Conservation (phyloP, 768 basidiomycete species). For the Leccinellum rugosiceps region DNA sequence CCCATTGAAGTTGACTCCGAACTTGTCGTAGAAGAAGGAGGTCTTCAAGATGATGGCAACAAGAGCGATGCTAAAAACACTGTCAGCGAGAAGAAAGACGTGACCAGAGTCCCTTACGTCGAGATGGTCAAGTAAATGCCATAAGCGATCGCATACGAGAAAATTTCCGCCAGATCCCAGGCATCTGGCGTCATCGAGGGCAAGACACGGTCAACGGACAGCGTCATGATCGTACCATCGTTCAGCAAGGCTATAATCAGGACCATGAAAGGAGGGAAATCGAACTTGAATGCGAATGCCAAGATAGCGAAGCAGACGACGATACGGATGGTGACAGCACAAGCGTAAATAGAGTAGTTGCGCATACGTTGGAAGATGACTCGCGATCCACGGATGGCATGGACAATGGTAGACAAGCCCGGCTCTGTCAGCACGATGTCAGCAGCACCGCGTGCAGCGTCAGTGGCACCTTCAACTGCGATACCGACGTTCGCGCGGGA, state of each 20-base stretch:
- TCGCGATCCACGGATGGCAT: slow-evolving; percentile 97
- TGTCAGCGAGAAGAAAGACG: slow-evolving; percentile 6
- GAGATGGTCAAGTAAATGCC: slow-evolving; percentile 91
- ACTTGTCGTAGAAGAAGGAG: slow-evolving; percentile 84
- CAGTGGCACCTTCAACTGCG: slow-evolving; percentile 98
- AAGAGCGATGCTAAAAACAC: slow-evolving; percentile 57
- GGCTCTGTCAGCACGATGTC: slow-evolving; percentile 98
- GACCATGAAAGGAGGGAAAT: slow-evolving; percentile 99
- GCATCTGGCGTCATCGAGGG: slow-evolving; percentile 90
- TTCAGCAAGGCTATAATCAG: slow-evolving; percentile 96
- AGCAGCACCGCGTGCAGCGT: slow-evolving; percentile 97
- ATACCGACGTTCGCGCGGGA: slow-evolving; percentile 99
- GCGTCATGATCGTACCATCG: slow-evolving; percentile 99
- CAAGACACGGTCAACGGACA: slow-evolving; percentile 92
- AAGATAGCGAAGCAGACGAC: slow-evolving; percentile 96
- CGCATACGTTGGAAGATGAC: slow-evolving; percentile 99
- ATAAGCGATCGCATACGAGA: slow-evolving; percentile 92
- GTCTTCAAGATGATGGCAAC: slow-evolving; percentile 85
- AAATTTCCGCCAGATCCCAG: slow-evolving; percentile 97
- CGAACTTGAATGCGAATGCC: slow-evolving; percentile 93
- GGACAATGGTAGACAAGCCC: slow-evolving; percentile 98
- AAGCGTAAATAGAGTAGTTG: slow-evolving; percentile 97
- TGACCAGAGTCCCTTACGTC: slow-evolving; percentile 56
- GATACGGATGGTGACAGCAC: slow-evolving; percentile 97
- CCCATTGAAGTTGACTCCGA: slow-evolving; percentile 61